Base-by-base conservation (phyloP, 1,284 basidiomycete genomes). In the Ceraceosorus guamensis region DNA sequence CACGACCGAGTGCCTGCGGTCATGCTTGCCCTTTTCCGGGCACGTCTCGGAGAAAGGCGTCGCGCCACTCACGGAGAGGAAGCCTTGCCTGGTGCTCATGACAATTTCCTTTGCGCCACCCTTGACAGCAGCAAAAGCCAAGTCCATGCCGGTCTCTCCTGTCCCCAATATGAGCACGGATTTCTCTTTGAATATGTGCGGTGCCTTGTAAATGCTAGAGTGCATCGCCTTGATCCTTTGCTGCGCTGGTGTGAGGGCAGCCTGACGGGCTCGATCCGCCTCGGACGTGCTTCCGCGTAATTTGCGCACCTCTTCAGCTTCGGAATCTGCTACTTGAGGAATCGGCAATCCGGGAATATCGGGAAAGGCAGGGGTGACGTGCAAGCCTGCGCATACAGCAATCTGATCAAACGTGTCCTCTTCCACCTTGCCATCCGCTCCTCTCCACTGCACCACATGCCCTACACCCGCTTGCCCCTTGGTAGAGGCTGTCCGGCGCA, bases 131-230 rank as follows among this genome's bases (percentile, higher is more conserved):
- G 79, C 79, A 66, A 81, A 81, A 1, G 72, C 82, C 41, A 86
- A 76, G 66, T 86, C 53, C 83, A 85, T 84, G 2, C 83, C 83
- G 4, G 84, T 86, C 71, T 86, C 84, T 0, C 84, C 84, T 3
- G 70, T 74, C 43, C 69, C 67, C 5, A 67, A 43, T 24, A 70
- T 48, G 53, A 70, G 52, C 39, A 70, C 68, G 18, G 60, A 56
- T 44, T 68, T 68, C 47, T 59, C 66, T 8, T 59, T 59, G 57
- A 61, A 66, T 39, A 70, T 52, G 1, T 57, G 57, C n/a, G 67
- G 66, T 34, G 63, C 64, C 57, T 68, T 68, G 60, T 59, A 70
- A 44, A 59, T 57, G 16, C 63, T 66, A 14, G 67, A 68, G 48
- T 70, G 68, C 10, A 70, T 62, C 2, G 64, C 59, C 33, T 65